Percentiles rank a stretch among this genome's conserved stretches.
phyloP scores from a whole-genome alignment of 2,329 filamentous ascomycete genomes.

The Microsporum audouinii region DNA sequence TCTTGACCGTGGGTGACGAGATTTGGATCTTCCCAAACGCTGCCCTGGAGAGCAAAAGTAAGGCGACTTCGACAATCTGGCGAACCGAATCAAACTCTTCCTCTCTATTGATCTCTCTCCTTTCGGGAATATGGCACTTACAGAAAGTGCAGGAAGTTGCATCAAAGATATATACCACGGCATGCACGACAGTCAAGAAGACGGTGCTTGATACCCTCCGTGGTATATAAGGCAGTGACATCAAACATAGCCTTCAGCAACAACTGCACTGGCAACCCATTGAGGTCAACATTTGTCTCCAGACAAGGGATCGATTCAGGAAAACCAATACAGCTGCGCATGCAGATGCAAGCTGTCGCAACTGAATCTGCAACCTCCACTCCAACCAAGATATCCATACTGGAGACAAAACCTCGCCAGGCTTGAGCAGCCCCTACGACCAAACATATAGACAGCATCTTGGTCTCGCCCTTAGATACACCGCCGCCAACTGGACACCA shows the following conservation, averaged over 20 bases:
- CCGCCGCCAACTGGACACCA: neutral
- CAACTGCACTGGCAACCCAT: constrained; percentile 4
- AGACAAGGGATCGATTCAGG: neutral
- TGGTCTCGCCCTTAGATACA: neutral
- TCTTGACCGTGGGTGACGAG: neutral
- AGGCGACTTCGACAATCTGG: neutral
- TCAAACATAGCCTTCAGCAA: constrained; percentile 7
- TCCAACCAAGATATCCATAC: neutral
- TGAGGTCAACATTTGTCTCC: neutral
- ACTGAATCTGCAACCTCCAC: neutral
- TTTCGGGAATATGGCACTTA: neutral
- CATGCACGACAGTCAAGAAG: constrained; percentile 63
- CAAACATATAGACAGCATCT: neutral
- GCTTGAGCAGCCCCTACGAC: neutral
- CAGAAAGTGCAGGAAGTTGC: neutral
- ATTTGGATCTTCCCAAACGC: neutral
- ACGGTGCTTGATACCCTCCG: constrained; percentile 58
- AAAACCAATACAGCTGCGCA: neutral
- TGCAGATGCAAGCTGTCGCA: neutral
- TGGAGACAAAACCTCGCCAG: neutral
- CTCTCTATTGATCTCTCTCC: neutral
- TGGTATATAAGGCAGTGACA: constrained; percentile 34
- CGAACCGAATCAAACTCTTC: neutral
- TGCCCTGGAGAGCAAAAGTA: neutral
- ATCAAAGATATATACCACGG: neutral